These are phyloP conservation scores for Monilinia polystroma DNA, from an alignment of 2,329 filamentous ascomycete genomes.

Conservation along the genomic window DNA sequence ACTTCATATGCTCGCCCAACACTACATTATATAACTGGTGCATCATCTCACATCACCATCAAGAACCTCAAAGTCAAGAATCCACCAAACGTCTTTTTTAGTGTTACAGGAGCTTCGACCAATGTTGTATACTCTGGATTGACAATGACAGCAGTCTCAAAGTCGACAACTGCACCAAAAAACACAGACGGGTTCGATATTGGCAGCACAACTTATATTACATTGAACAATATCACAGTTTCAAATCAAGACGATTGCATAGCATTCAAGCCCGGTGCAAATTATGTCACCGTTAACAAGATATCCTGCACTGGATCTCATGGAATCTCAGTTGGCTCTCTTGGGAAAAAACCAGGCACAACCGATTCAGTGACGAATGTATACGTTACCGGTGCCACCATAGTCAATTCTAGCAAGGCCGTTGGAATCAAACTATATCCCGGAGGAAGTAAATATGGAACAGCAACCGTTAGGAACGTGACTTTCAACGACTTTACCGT, in stretches of 20 bases:
- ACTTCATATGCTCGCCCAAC: constrained; percentile 45
- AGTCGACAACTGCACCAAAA: constrained; percentile 44
- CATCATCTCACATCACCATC: constrained; percentile 42
- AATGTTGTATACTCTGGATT: constrained; percentile 44
- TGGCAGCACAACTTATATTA: constrained; percentile 47
- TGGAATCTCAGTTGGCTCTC: constrained; percentile 49
- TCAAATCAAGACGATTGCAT: constrained; percentile 60
- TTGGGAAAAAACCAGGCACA: constrained; percentile 41
- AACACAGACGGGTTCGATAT: constrained; percentile 57
- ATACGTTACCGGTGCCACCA: constrained; percentile 44
- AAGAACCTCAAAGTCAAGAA: constrained; percentile 44
- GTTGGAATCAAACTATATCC: constrained; percentile 50
- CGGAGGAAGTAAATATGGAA: constrained; percentile 41
- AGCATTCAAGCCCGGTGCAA: constrained; percentile 55
- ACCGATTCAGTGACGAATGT: constrained; percentile 47
- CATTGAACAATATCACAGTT: constrained; percentile 50
- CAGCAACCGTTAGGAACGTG: constrained; percentile 45
- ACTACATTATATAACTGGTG: constrained; percentile 44
- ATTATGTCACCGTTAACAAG: constrained; percentile 44
- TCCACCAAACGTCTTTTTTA: constrained; percentile 48
- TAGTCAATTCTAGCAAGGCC: constrained; percentile 47
- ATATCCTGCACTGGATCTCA: constrained; percentile 49
- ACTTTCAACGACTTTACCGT: constrained; percentile 44
- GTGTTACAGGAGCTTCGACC: constrained; percentile 41
- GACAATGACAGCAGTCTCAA: constrained; percentile 44